phyloP scores from a whole-genome alignment of 345 rosid genomes.

The Anacardium occidentale region DNA sequence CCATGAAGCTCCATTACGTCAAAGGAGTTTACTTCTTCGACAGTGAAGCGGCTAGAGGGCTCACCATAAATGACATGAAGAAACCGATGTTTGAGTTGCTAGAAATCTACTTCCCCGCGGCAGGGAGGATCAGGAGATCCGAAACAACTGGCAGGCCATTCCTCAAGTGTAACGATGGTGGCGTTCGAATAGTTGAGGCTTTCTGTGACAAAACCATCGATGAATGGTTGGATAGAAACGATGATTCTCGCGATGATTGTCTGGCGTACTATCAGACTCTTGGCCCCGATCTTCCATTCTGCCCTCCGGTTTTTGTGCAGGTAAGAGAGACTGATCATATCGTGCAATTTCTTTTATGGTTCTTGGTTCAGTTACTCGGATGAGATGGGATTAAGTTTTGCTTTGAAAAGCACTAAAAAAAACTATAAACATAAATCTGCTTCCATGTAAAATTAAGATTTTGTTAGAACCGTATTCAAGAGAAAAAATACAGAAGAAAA shows the following conservation, averaged over 20 bases:
- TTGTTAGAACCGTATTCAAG: too few relatives aligned
- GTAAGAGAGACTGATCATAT: conserved; percentile 35
- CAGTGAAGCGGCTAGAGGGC: conserved; percentile 31
- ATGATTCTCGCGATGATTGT: conserved; percentile 27
- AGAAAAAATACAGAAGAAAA: too few relatives aligned
- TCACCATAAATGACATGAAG: conserved; percentile 45
- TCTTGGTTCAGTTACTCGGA: too few relatives aligned
- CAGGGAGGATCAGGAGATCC: conserved; percentile 58
- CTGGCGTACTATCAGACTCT: conserved; percentile 44
- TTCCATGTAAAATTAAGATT: too few relatives aligned
- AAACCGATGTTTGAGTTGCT: conserved; percentile 43
- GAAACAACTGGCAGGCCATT: conserved; percentile 44
- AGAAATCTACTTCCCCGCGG: conserved; percentile 30
- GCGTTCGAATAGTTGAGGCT: conserved; percentile 64
- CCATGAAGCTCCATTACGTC: conserved; percentile 73
- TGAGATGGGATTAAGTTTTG: too few relatives aligned
- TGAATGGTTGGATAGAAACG: conserved; percentile 44
- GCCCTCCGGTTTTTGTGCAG: conserved; percentile 72
- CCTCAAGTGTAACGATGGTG: conserved; percentile 78
- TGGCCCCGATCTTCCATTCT: conserved; percentile 74
- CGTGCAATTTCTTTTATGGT: too few relatives aligned
- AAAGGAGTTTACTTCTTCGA: conserved; percentile 60
- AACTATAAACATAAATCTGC: too few relatives aligned
- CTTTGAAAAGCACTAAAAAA: too few relatives aligned
- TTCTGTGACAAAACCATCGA: conserved; percentile 41